These are phyloP conservation scores for Fagopyrum homotropicum DNA, from an alignment of 148 eudicot genomes.

Conservation along the genomic window DNA sequence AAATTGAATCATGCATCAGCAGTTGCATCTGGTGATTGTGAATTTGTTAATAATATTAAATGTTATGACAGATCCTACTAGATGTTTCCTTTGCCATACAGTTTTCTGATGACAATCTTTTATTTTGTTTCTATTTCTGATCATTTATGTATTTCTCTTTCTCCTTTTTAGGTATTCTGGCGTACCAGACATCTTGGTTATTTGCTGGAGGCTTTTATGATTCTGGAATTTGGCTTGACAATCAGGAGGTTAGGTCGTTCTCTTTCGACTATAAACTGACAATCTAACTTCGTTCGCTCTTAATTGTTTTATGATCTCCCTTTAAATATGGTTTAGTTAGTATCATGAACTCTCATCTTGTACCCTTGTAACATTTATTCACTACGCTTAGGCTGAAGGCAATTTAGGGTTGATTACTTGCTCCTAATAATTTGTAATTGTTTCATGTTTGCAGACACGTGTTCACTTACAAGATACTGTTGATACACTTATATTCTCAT, in stretches of 20 bases:
- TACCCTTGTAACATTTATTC: not conserved
- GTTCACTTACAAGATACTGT: slow-evolving; percentile 69
- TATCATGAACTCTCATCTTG: not conserved
- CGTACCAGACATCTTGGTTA: slow-evolving; percentile 68
- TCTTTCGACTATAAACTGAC: not conserved
- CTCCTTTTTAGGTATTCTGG: slow-evolving; percentile 64
- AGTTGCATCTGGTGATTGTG: not conserved
- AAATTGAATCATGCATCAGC: not conserved
- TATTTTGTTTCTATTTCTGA: slow-evolving; percentile 1
- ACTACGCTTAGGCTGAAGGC: slow-evolving; percentile 2
- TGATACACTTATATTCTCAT: slow-evolving; percentile 76
- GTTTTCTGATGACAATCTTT: not conserved
- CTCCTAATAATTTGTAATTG: slow-evolving; percentile 9
- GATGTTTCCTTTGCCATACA: not conserved
- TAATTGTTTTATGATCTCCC: slow-evolving; percentile 1
- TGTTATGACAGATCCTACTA: not conserved
- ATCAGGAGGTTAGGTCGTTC: slow-evolving; percentile 58
- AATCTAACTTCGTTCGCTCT: not conserved
- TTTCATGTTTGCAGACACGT: slow-evolving; percentile 48
- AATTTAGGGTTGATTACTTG: not conserved
- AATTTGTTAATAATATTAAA: not conserved
- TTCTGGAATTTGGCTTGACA: slow-evolving; percentile 77
- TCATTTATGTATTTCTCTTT: slow-evolving; percentile 2
- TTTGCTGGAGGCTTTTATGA: slow-evolving; percentile 79
- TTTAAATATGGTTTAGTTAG: slow-evolving; percentile 1